Percentiles rank a stretch among this genome's conserved stretches.
phyloP scores from a whole-genome alignment of 345 rosid species.

The Salix suchowensis region DNA sequence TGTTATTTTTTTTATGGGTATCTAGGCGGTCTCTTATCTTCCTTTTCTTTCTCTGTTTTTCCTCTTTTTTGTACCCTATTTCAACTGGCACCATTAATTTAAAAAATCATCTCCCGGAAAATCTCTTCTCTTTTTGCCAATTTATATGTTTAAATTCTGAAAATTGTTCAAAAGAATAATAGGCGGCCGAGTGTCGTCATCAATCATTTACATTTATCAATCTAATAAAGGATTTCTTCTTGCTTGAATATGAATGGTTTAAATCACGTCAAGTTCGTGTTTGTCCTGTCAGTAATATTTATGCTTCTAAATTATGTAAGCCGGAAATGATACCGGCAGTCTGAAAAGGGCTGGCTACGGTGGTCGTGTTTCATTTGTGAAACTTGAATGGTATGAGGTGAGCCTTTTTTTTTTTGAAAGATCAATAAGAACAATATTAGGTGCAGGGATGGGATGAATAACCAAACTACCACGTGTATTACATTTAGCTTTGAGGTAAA shows the following conservation, averaged over 20 bases:
- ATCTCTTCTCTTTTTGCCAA: background rate
- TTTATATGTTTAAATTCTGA: background rate
- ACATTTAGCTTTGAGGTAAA: constrained; percentile 33
- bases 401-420: background rate
- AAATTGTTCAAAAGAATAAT: too few species aligned
- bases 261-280: too few species aligned
- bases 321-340: background rate
- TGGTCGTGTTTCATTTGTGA: background rate
- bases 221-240: background rate
- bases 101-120: constrained; percentile 1
- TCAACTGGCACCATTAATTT: constrained; percentile 15
- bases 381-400: background rate
- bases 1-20: background rate
- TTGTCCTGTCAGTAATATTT: too few species aligned
- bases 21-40: background rate
- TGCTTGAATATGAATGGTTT: background rate
- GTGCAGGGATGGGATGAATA: constrained; percentile 18
- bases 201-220: too few species aligned
- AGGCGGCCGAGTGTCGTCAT: too few species aligned
- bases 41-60: background rate
- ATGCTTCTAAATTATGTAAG: background rate
- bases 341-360: background rate
- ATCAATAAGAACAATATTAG: constrained; percentile 23
- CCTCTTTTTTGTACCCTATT: constrained; percentile 6
- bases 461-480: constrained; percentile 19